Evolutionary conservation across 495 filamentous ascomycete genomes (phyloP).

Genomic region (Peziza echinospora): DNA sequence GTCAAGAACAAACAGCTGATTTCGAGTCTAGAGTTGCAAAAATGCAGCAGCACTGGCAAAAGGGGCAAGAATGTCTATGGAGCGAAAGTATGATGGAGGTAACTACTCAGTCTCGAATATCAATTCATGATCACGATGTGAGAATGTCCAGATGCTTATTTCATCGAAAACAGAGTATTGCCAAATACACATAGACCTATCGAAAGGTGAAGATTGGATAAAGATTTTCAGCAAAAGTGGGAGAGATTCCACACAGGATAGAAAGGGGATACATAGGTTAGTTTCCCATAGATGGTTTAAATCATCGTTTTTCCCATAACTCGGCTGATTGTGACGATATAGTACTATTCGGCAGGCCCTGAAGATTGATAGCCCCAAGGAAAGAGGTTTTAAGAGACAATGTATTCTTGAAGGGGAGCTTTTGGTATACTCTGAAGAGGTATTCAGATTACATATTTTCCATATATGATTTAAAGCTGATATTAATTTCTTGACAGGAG

Average conservation of each 20-base stretch:
- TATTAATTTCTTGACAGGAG: too few relatives aligned
- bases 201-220: constrained; percentile 29
- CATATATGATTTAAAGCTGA: too few relatives aligned
- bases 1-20: too few relatives aligned
- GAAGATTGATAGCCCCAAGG: constrained; percentile 28
- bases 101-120: constrained; percentile 1
- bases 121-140: too few relatives aligned
- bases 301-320: too few relatives aligned
- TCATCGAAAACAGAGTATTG: constrained; percentile 57
- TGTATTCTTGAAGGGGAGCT: constrained; percentile 74
- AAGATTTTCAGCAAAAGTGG: constrained; percentile 82
- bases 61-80: constrained; percentile 42
- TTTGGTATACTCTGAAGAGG: constrained; percentile 48
- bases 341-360: constrained; percentile 34
- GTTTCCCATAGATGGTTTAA: too few relatives aligned
- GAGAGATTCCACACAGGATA: constrained; percentile 62
- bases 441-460: constrained; percentile 13
- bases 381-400: constrained; percentile 33
- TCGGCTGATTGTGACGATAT: too few relatives aligned
- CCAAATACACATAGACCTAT: constrained; percentile 63
- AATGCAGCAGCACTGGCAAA: constrained; percentile 44
- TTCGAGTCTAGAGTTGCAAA: constrained; percentile 38
- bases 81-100: constrained; percentile 60
- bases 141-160: too few relatives aligned
- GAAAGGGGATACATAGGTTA: constrained; percentile 35